Base-by-base conservation (phyloP, 305 asterid species). In the Fraxinus latifolia region DNA sequence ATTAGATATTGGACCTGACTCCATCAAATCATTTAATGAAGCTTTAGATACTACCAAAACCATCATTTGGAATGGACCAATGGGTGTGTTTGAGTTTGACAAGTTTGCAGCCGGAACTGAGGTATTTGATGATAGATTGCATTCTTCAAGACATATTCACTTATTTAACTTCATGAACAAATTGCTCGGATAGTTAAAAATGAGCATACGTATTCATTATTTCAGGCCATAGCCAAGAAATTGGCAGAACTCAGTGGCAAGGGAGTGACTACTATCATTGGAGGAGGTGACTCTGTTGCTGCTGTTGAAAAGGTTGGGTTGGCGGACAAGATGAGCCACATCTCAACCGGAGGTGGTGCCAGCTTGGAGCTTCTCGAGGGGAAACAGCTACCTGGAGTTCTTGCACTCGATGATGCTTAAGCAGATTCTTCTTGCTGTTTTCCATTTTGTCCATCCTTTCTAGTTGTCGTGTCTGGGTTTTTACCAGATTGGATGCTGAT, bases 311-410 rank as follows among this genome's bases (percentile, higher is more conserved):
- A 94, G 91, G 97, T 79, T 25, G 98, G 98, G 58, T 90, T 94
- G 75, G 97, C 98, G 5, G 96, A 92, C 32, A 91, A 91, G 90
- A 94, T 94, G 98, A 94, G 98, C 92, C 97, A 94, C 79, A 94
- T 94, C 85, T 94, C 98, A 1, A 94, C 98, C 0, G 98, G 98
- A 53, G 98, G 98, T 0, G 98, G 98, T 74, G 98, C 98, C 39
- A 94, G 98, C 89, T 88, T 94, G 93, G 98, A 94, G 84, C 96
- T 94, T 82, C 92, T 94, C 0, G 98, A 94, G 84, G 98, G 98
- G 71, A 94, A 94, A 84, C 32, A 86, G 17, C 93, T 94, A 2
- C 97, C 98, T 7, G 98, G 98, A 47, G 97, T 91, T 74, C 91
- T 94, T 60, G 96, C 98, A 81, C 93, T 94, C 17, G 9, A 94